Conservation (phyloP, 768 basidiomycete genomes). For the Boletus bicolor region DNA sequence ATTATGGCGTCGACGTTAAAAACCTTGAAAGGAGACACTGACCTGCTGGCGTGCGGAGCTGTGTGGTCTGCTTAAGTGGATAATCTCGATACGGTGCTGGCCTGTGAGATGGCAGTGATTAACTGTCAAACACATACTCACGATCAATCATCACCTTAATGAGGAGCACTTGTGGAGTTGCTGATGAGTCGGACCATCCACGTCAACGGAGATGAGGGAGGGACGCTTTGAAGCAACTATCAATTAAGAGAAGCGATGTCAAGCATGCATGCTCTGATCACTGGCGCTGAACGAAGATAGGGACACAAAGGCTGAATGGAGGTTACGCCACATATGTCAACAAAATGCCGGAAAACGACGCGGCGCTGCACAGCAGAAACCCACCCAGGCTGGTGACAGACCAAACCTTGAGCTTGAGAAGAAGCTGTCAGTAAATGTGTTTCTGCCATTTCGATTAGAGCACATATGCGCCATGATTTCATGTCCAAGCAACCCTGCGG, state of each 20-base stretch:
- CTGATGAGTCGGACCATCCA: neutral
- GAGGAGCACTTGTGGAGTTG: neutral
- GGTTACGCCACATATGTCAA: constrained; percentile 18
- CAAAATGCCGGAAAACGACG: neutral
- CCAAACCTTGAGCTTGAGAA: constrained; percentile 16
- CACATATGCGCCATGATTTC: constrained; percentile 2
- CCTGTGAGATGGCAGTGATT: neutral
- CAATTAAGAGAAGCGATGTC: constrained; percentile 19
- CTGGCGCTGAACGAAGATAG: constrained; percentile 1
- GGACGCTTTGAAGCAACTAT: constrained; percentile 3
- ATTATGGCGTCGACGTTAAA: constrained; percentile 13
- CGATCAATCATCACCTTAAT: neutral
- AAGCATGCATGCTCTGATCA: constrained; percentile 13
- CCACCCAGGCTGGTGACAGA: neutral
- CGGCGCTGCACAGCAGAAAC: constrained; percentile 3
- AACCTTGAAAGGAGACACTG: constrained; percentile 4
- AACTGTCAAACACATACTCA: neutral
- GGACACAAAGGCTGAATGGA: constrained; percentile 1
- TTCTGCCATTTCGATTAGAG: neutral
- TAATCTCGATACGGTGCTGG: neutral
- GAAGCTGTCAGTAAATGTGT: neutral
- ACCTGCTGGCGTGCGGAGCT: constrained; percentile 1
- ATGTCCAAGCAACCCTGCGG: constrained; percentile 2
- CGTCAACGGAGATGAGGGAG: constrained; percentile 25
- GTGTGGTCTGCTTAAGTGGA: neutral